Conservation (phyloP, 2,329 filamentous ascomycete genomes). For the Coniochaeta sp. region DNA sequence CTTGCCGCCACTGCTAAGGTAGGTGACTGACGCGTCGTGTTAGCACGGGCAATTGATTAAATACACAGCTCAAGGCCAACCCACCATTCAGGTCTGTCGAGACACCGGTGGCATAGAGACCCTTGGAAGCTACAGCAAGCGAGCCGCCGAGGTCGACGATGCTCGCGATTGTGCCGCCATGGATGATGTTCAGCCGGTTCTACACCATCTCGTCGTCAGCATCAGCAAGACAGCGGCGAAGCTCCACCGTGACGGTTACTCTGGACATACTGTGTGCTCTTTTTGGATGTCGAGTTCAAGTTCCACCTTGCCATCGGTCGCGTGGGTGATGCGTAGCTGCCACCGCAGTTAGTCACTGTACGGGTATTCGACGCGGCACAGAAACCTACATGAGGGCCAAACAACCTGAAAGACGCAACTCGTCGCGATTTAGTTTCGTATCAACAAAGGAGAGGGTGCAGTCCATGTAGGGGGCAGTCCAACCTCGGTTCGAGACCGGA, state of each 20-base stretch:
- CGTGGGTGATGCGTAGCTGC: slow-evolving; percentile 61
- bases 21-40: slow-evolving; percentile 42
- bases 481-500: slow-evolving; percentile 88
- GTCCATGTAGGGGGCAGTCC: slow-evolving; percentile 14
- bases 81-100: slow-evolving; percentile 58
- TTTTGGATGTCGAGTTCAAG: slow-evolving; percentile 71
- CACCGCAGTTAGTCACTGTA: neutral
- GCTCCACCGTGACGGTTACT: neutral
- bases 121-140: slow-evolving; percentile 57
- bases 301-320: slow-evolving; percentile 59
- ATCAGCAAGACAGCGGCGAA: neutral
- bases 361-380: neutral
- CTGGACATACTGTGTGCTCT: slow-evolving; percentile 60
- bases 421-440: neutral
- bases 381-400: slow-evolving; percentile 31
- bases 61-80: neutral
- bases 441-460: neutral
- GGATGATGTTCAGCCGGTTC: slow-evolving; percentile 71
- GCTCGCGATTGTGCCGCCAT: slow-evolving; percentile 72
- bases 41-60: neutral
- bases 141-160: slow-evolving; percentile 64
- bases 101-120: slow-evolving; percentile 55
- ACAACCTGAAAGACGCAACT: slow-evolving; percentile 21
- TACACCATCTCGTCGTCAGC: slow-evolving; percentile 23
- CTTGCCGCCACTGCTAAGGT: slow-evolving; percentile 50